Conservation (phyloP, 768 basidiomycete genomes). For the Suillus hirtellus region DNA sequence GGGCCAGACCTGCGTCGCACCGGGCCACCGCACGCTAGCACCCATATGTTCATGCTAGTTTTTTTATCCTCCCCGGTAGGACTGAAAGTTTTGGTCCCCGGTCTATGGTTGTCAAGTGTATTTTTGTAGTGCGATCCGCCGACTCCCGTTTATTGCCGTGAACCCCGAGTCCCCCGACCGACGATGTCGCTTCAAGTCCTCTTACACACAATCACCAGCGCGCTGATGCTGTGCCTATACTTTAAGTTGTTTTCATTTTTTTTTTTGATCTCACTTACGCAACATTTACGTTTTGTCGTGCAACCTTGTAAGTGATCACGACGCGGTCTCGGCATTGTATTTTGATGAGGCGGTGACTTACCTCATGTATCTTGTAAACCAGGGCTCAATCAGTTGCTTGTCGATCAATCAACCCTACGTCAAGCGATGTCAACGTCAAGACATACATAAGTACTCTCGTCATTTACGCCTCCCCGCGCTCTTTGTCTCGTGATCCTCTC, state of each 20-base stretch:
- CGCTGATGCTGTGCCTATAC: background rate
- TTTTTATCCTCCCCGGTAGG: background rate
- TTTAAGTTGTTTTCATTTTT: background rate
- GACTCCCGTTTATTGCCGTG: background rate
- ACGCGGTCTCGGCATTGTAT: too few species aligned
- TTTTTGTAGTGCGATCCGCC: background rate
- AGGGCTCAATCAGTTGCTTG: background rate
- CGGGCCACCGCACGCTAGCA: background rate
- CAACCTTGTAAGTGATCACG: background rate
- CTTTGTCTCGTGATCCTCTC: constrained; percentile 3
- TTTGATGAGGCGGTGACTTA: background rate
- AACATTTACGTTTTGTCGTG: background rate
- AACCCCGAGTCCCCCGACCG: background rate
- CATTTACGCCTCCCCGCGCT: background rate
- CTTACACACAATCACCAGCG: background rate
- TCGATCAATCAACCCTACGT: constrained; percentile 1
- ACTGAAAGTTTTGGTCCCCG: background rate
- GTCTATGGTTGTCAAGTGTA: background rate
- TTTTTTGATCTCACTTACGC: background rate
- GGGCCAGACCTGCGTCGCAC: background rate
- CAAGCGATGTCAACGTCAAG: constrained; percentile 11
- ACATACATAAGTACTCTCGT: background rate
- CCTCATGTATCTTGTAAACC: background rate
- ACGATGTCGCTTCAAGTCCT: background rate
- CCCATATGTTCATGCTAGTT: background rate